Evolutionary conservation across 768 basidiomycete species (phyloP).

Genomic region (Podaxis sp.): DNA sequence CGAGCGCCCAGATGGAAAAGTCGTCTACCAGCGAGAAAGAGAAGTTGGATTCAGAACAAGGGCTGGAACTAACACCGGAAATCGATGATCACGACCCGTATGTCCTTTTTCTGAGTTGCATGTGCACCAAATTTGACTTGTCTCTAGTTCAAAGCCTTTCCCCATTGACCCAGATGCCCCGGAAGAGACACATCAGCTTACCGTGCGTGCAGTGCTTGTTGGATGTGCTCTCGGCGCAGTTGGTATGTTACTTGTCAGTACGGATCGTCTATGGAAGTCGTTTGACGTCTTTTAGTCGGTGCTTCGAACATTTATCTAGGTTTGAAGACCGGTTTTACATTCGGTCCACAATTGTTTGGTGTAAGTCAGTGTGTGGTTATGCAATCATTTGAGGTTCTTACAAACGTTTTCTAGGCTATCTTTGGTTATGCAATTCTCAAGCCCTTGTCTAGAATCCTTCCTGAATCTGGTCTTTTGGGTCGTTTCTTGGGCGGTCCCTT

Average conservation of each 20-base stretch:
- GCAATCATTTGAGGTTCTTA: background rate
- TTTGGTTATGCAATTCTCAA: constrained; percentile 64
- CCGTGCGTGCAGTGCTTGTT: constrained; percentile 50
- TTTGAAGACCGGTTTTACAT: constrained; percentile 67
- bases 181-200: constrained; percentile 52
- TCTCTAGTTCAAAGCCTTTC: constrained; percentile 45
- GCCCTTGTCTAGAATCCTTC: constrained; percentile 48
- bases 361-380: constrained; percentile 28
- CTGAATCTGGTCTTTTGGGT: constrained; percentile 44
- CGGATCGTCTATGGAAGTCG: background rate
- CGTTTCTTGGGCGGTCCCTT: constrained; percentile 53
- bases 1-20: constrained; percentile 14
- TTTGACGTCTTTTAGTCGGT: constrained; percentile 33
- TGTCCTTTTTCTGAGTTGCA: constrained; percentile 16
- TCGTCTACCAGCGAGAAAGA: constrained; percentile 29
- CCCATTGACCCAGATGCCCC: constrained; percentile 48
- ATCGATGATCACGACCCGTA: constrained; percentile 41
- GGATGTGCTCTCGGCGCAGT: constrained; percentile 52
- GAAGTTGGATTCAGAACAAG: constrained; percentile 22
- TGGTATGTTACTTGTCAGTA: constrained; percentile 2
- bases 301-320: constrained; percentile 70
- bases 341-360: constrained; percentile 63
- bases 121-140: background rate
- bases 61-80: constrained; percentile 22
- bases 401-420: constrained; percentile 37